A percentile compares a stretch with the other conserved stretches of the same genome.
phyloP scores from a whole-genome alignment of 495 filamentous ascomycete species.

The Aspergillus ellipticus region DNA sequence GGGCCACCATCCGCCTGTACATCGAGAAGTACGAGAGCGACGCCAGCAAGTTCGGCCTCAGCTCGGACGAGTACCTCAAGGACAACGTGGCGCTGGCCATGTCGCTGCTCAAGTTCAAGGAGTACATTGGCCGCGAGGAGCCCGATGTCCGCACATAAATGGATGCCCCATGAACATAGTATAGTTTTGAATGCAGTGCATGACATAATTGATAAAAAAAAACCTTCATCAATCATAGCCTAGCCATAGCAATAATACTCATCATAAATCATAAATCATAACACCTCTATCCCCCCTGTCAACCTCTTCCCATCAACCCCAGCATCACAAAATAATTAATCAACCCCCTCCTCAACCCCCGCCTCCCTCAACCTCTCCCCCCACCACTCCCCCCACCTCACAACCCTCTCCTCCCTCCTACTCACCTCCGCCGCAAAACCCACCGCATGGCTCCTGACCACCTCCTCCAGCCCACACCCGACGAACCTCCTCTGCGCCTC shows the following conservation, averaged over 20 bases:
- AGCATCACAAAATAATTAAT: neutral
- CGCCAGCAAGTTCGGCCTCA: conserved; percentile 63
- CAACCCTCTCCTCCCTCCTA: conserved; percentile 59
- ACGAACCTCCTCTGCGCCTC: conserved; percentile 73
- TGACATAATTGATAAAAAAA: neutral
- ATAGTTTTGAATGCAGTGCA: neutral
- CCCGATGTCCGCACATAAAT: conserved; percentile 89
- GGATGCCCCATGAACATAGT: neutral
- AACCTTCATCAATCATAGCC: too few species aligned
- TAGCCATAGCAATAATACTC: too few species aligned
- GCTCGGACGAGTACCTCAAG: conserved; percentile 92
- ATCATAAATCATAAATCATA: too few species aligned
- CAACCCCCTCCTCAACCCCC: neutral
- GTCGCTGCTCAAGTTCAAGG: conserved; percentile 81
- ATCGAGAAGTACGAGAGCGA: conserved; percentile 89
- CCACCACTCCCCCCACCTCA: conserved; percentile 84
- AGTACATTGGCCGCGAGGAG: conserved; percentile 83
- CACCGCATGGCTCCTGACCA: conserved; percentile 82
- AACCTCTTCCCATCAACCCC: neutral
- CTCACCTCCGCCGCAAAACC: conserved; percentile 95
- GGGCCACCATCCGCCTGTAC: conserved; percentile 93
- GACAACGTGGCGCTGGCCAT: conserved; percentile 82
- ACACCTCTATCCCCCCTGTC: too few species aligned
- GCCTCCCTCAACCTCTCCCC: conserved; percentile 30
- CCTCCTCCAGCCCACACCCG: conserved; percentile 79